A percentile compares a stretch with the other conserved stretches of the same genome.
Conservation (phyloP, 202 grass and related monocot genomes). For the Setaria italica region DNA sequence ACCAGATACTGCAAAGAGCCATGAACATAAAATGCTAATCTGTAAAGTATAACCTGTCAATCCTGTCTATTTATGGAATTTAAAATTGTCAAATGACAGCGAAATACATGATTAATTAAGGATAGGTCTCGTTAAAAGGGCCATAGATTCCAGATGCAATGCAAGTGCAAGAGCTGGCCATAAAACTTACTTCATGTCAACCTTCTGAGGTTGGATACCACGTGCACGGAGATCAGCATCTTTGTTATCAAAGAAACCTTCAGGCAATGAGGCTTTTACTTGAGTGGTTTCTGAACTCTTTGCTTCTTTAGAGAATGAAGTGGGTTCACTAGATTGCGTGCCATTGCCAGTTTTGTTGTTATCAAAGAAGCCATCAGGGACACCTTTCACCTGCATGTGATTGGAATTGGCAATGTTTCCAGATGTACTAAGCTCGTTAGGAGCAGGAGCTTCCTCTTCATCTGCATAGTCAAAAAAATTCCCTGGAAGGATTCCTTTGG, state of each 20-base stretch:
- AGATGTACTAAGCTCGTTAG: constrained; percentile 42
- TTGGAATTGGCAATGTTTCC: constrained; percentile 43
- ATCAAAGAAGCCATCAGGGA: constrained; percentile 80
- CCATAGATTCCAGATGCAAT: constrained; percentile 23
- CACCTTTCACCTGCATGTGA: constrained; percentile 52
- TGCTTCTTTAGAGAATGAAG: constrained; percentile 27
- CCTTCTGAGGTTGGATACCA: constrained; percentile 89
- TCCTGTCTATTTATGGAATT: neutral
- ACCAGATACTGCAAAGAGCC: neutral
- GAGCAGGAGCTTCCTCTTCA: constrained; percentile 43
- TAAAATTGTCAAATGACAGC: neutral
- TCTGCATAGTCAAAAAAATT: constrained; percentile 63
- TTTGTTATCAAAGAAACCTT: constrained; percentile 99
- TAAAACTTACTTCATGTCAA: constrained; percentile 85
- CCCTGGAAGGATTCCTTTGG: constrained; percentile 59
- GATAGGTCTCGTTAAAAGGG: neutral
- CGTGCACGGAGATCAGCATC: constrained; percentile 95
- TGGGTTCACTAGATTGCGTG: constrained; percentile 47
- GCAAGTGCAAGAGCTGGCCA: constrained; percentile 9
- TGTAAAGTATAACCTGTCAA: constrained; percentile 3
- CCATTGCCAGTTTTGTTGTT: constrained; percentile 42
- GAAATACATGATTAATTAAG: neutral
- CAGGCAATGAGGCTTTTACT: constrained; percentile 81
- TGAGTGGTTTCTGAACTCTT: constrained; percentile 54
- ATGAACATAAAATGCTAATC: constrained; percentile 4